Evolutionary conservation across 2,329 filamentous ascomycete species (phyloP).

Genomic region (Colletotrichum sojae): DNA sequence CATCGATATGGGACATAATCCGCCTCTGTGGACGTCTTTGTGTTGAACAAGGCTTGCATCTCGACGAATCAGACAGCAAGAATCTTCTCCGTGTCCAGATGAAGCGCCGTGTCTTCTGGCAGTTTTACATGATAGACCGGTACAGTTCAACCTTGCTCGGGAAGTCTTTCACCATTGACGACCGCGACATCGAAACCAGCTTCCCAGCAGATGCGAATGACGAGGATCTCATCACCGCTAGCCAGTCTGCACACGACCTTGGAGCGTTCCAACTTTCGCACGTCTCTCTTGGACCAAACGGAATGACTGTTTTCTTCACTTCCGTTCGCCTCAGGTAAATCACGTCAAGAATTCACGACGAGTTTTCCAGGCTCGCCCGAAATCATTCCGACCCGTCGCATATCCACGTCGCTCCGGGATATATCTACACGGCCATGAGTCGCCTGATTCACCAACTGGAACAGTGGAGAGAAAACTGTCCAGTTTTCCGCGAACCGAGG

Average conservation of each 20-base stretch:
- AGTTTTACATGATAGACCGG: slow-evolving; percentile 60
- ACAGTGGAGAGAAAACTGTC: slow-evolving; percentile 52
- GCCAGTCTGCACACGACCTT: slow-evolving; percentile 39
- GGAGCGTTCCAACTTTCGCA: slow-evolving; percentile 1
- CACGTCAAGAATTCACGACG: slow-evolving; percentile 55
- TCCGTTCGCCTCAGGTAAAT: slow-evolving; percentile 56
- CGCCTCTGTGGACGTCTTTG: slow-evolving; percentile 57
- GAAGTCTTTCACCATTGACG: slow-evolving; percentile 58
- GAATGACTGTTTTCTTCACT: slow-evolving; percentile 56
- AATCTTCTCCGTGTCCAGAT: slow-evolving; percentile 52
- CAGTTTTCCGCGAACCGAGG: slow-evolving; percentile 49
- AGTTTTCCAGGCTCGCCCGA: slow-evolving; percentile 44
- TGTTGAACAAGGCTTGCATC: slow-evolving; percentile 54
- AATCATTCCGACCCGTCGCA: slow-evolving; percentile 24
- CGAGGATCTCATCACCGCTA: slow-evolving; percentile 46
- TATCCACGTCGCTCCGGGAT: slow-evolving; percentile 39
- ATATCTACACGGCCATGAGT: slow-evolving; percentile 46
- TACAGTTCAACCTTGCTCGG: slow-evolving; percentile 59
- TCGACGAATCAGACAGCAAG: slow-evolving; percentile 18
- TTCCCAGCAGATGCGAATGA: slow-evolving; percentile 54
- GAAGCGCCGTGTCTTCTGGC: slow-evolving; percentile 58
- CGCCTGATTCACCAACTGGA: slow-evolving; percentile 52
- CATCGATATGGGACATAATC: slow-evolving; percentile 57
- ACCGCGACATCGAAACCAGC: slow-evolving; percentile 53
- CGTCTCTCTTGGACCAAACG: slow-evolving; percentile 43